Conservation (phyloP, 805 yeast genomes). For the Metschnikowia matae region DNA sequence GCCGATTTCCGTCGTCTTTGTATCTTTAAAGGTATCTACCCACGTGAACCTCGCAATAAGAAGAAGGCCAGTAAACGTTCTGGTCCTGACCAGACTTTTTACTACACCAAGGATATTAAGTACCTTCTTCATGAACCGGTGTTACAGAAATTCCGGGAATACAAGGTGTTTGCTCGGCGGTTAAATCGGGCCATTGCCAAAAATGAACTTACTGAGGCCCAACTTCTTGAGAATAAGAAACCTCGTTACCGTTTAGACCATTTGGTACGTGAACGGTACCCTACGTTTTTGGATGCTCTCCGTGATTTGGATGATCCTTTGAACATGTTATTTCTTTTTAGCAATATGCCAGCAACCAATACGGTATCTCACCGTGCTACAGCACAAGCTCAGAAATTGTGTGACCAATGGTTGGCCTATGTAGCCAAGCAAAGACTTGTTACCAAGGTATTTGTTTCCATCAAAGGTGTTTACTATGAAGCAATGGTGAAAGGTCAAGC, state of each 20-base stretch:
- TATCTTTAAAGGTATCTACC: conserved; percentile 96
- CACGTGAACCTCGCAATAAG: conserved; percentile 93
- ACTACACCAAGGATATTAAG: conserved; percentile 90
- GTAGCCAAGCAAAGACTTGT: conserved; percentile 79
- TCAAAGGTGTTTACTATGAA: conserved; percentile 95
- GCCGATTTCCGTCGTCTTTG: conserved; percentile 97
- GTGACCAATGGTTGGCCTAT: conserved; percentile 94
- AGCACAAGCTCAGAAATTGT: conserved; percentile 78
- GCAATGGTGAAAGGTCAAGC: conserved; percentile 89
- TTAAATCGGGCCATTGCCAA: conserved; percentile 85
- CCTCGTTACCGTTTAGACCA: conserved; percentile 86
- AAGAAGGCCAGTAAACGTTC: conserved; percentile 97
- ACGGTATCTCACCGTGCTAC: conserved; percentile 75
- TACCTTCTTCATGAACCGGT: conserved; percentile 94
- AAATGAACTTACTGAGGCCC: conserved; percentile 88
- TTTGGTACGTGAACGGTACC: conserved; percentile 91
- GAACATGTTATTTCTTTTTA: conserved; percentile 89
- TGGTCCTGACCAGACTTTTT: conserved; percentile 94
- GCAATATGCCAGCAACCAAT: conserved; percentile 92
- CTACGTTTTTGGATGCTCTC: conserved; percentile 86
- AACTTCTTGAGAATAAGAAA: conserved; percentile 72
- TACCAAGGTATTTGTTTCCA: conserved; percentile 89
- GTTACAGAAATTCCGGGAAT: conserved; percentile 86
- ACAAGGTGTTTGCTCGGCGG: conserved; percentile 89
- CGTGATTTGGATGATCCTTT: conserved; percentile 94